These are phyloP conservation scores for Fusarium nygamai DNA, from an alignment of 2,329 filamentous ascomycete species.

Conservation along the genomic window DNA sequence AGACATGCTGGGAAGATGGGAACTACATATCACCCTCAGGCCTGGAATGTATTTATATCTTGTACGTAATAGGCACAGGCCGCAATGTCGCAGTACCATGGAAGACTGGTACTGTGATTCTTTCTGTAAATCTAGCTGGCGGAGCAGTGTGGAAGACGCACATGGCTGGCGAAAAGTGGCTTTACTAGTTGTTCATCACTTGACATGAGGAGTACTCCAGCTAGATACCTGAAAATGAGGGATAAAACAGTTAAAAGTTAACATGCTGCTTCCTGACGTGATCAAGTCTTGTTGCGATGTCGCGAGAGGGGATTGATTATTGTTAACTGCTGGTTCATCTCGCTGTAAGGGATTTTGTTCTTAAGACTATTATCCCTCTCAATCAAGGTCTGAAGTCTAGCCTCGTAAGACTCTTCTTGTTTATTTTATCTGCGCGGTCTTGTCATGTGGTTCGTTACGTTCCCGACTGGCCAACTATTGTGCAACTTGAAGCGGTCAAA, in stretches of 20 bases:
- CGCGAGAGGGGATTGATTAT: not conserved
- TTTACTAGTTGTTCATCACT: slow-evolving; percentile 42
- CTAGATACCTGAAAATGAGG: slow-evolving; percentile 44
- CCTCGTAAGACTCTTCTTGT: not conserved
- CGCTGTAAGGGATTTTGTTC: not conserved
- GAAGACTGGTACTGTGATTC: slow-evolving; percentile 39
- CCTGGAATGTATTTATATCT: slow-evolving; percentile 31
- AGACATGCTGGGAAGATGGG: slow-evolving; percentile 29
- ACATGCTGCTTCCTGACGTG: slow-evolving; percentile 9
- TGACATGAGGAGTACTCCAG: slow-evolving; percentile 19
- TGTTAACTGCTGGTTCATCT: not conserved
- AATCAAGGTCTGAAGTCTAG: not conserved
- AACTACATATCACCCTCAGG: slow-evolving; percentile 37
- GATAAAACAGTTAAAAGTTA: slow-evolving; percentile 45
- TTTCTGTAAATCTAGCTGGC: slow-evolving; percentile 43
- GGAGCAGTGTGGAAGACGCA: slow-evolving; percentile 20
- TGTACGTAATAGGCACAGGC: slow-evolving; percentile 28
- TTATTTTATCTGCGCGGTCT: slow-evolving; percentile 18
- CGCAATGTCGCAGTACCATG: slow-evolving; percentile 36
- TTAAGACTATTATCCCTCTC: not conserved
- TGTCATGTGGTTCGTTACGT: slow-evolving; percentile 19
- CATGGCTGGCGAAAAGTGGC: slow-evolving; percentile 29
- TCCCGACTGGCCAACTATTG: slow-evolving; percentile 34
- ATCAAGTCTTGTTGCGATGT: not conserved
- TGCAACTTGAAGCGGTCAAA: slow-evolving; percentile 18